A percentile compares a stretch with the other conserved stretches of the same genome.
phyloP scores from a whole-genome alignment of 2,329 filamentous ascomycete species.

The Colletotrichum sp. region DNA sequence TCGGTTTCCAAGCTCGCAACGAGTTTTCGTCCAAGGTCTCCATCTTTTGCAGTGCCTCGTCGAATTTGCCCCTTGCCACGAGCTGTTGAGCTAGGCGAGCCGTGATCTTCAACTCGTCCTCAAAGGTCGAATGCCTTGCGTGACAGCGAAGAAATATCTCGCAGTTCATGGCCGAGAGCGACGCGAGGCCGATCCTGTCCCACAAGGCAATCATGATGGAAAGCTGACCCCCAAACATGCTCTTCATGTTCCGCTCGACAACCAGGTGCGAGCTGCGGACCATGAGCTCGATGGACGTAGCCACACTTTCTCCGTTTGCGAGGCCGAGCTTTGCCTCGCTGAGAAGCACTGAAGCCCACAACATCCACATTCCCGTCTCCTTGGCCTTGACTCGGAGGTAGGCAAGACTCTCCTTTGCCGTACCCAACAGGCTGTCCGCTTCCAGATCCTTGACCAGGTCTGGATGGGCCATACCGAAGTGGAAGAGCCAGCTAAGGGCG shows the following conservation, averaged over 20 bases:
- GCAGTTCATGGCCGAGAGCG: conserved; percentile 63
- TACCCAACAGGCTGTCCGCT: conserved; percentile 75
- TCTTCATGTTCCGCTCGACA: conserved; percentile 75
- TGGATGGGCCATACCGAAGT: conserved; percentile 88
- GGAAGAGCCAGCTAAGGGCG: conserved; percentile 93
- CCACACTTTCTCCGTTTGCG: conserved; percentile 70
- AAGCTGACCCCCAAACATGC: conserved; percentile 75
- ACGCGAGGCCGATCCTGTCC: conserved; percentile 71
- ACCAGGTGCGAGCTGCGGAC: conserved; percentile 84
- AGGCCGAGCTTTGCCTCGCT: conserved; percentile 85
- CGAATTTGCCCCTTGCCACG: conserved; percentile 72
- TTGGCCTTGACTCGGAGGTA: conserved; percentile 88
- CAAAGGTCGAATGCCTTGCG: conserved; percentile 60
- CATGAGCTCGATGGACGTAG: conserved; percentile 75
- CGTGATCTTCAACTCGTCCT: conserved; percentile 78
- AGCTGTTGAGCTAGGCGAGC: conserved; percentile 68
- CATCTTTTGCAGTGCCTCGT: conserved; percentile 60
- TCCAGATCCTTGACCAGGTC: conserved; percentile 73
- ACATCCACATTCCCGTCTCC: conserved; percentile 83
- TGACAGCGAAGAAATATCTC: conserved; percentile 82
- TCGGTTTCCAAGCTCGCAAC: conserved; percentile 76
- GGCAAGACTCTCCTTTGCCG: conserved; percentile 79
- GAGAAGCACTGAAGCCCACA: conserved; percentile 83
- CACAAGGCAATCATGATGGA: conserved; percentile 77
- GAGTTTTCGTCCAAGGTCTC: conserved; percentile 60